phyloP scores from a whole-genome alignment of 192 early-diverging fungal species.

The Coemansia sp. region DNA sequence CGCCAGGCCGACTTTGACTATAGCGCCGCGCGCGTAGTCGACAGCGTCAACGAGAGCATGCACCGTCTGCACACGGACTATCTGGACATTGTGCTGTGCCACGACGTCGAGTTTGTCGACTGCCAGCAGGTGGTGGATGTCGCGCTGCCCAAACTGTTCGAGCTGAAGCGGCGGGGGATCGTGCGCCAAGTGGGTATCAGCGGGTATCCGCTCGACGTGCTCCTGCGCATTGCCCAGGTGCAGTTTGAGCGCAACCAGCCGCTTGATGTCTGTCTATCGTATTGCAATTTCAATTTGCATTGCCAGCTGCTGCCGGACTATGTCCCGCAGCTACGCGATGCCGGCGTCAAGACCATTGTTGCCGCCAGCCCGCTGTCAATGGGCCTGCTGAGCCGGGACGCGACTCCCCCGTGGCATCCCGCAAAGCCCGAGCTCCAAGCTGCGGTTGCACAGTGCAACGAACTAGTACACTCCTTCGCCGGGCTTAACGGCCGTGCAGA shows the following conservation, averaged over 20 bases:
- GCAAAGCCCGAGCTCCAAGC: constrained; percentile 51
- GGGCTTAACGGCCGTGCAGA: background rate
- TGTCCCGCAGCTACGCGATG: constrained; percentile 49
- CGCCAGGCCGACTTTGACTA: constrained; percentile 63
- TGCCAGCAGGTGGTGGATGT: constrained; percentile 52
- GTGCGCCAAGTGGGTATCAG: constrained; percentile 66
- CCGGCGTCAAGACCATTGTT: constrained; percentile 57
- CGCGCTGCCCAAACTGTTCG: constrained; percentile 55
- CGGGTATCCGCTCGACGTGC: constrained; percentile 63
- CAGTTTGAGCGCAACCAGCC: constrained; percentile 55
- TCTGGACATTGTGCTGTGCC: constrained; percentile 65
- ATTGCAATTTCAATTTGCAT: constrained; percentile 68
- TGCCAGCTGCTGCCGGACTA: constrained; percentile 56
- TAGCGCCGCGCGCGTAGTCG: constrained; percentile 44
- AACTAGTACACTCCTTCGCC: constrained; percentile 18
- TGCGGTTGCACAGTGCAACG: constrained; percentile 51
- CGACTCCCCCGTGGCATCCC: constrained; percentile 67
- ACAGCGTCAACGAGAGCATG: constrained; percentile 60
- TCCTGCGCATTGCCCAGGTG: constrained; percentile 56
- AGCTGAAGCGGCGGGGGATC: constrained; percentile 52
- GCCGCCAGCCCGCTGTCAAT: constrained; percentile 70
- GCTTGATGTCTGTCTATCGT: constrained; percentile 62
- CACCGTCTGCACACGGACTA: constrained; percentile 59
- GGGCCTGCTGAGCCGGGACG: constrained; percentile 57
- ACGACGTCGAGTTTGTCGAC: constrained; percentile 76